phyloP scores from a whole-genome alignment of 75 land plant species.

The Cupressus sempervirens region DNA sequence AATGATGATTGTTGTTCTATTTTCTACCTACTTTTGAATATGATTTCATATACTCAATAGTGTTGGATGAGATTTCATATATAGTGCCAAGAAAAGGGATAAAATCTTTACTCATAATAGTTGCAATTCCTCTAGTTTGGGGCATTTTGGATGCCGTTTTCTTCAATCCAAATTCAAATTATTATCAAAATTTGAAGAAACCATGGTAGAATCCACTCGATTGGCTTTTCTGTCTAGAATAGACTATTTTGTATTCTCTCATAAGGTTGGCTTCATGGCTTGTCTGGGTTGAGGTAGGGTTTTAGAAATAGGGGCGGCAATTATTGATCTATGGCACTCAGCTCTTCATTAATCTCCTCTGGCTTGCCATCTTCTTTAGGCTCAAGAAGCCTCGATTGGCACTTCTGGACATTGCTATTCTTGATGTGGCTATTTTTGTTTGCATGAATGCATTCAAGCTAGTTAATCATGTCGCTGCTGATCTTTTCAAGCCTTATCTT shows the following conservation, averaged over 20 bases:
- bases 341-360: conserved; percentile 39
- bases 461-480: conserved; percentile 63
- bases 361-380: conserved; percentile 55
- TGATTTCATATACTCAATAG: too few species aligned
- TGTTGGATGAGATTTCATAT: too few species aligned
- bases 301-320: conserved; percentile 26
- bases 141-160: conserved; percentile 25
- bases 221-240: conserved; percentile 42
- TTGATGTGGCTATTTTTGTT: conserved; percentile 22
- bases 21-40: too few species aligned
- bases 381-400: conserved; percentile 27
- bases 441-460: conserved; percentile 28
- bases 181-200: conserved; percentile 19
- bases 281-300: conserved; percentile 86
- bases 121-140: conserved; percentile 41
- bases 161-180: conserved; percentile 16
- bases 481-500: conserved; percentile 62
- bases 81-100: conserved; percentile 37
- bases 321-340: conserved; percentile 45
- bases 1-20: too few species aligned
- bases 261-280: conserved; percentile 81
- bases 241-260: conserved; percentile 25
- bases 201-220: conserved; percentile 63
- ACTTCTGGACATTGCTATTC: conserved; percentile 25
- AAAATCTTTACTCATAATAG: conserved; percentile 39